A percentile compares a stretch with the other conserved stretches of the same genome.
Conservation (phyloP, 306 rosid genomes). For the Fragaria ananassa region DNA sequence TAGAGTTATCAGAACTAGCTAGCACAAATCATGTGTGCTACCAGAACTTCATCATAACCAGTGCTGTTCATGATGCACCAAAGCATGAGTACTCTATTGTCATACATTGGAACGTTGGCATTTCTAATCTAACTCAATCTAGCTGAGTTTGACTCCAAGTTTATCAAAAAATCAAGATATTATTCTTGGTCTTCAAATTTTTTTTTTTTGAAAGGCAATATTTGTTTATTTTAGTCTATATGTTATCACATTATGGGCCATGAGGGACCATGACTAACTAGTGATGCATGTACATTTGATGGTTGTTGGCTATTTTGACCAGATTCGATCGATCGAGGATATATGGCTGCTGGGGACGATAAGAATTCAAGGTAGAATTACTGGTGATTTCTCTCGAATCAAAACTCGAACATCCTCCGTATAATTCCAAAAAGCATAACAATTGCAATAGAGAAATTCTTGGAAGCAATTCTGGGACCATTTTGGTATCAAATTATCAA, state of each 20-base stretch:
- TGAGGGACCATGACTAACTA: neutral
- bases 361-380: neutral
- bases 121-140: neutral
- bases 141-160: neutral
- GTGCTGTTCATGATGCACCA: neutral
- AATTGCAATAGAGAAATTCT: neutral
- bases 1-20: no score
- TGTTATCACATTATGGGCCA: neutral
- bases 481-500: neutral
- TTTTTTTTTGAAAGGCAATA: neutral
- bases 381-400: neutral
- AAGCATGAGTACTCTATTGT: neutral
- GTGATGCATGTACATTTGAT: slow-evolving; percentile 7
- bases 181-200: neutral
- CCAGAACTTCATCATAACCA: neutral
- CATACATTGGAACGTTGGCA: neutral
- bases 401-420: no score
- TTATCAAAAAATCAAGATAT: neutral
- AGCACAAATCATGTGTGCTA: neutral
- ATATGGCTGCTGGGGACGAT: neutral
- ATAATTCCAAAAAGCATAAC: slow-evolving; percentile 10
- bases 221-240: neutral
- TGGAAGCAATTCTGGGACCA: neutral
- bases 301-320: slow-evolving; percentile 7
- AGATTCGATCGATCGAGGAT: slow-evolving; percentile 4